A percentile compares a stretch with the other conserved stretches of the same genome.
Evolutionary conservation across 148 eudicot species (phyloP).

Genomic region (Vaccinium myrtillus): DNA sequence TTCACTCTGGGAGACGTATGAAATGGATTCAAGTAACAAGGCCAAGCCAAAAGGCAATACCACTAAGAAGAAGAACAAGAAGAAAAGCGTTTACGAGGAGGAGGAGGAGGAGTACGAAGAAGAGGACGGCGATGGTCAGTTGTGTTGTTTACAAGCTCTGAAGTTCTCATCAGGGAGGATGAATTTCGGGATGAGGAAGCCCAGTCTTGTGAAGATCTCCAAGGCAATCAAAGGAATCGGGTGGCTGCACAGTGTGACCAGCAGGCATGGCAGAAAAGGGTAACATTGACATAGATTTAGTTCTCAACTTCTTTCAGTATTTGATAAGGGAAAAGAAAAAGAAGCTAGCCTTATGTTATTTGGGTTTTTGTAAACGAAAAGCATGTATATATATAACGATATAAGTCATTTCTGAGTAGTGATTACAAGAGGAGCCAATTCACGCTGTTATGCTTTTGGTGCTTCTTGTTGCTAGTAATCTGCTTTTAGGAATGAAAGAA

Average conservation of each 20-base stretch:
- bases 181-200: conserved; percentile 72
- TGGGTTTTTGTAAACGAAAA: neutral
- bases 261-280: conserved; percentile 44
- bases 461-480: neutral
- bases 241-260: conserved; percentile 56
- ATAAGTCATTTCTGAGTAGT: neutral
- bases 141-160: conserved; percentile 83
- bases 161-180: conserved; percentile 83
- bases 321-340: neutral
- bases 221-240: conserved; percentile 83
- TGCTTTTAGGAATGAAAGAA: neutral
- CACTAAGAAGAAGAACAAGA: conserved; percentile 25
- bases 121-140: conserved; percentile 35
- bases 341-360: neutral
- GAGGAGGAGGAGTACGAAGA: conserved; percentile 39
- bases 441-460: neutral
- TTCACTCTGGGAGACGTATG: conserved; percentile 78
- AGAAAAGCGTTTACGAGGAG: conserved; percentile 19
- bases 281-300: conserved; percentile 12
- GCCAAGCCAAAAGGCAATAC: neutral
- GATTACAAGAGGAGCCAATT: neutral
- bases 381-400: neutral
- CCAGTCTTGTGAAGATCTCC: conserved; percentile 56
- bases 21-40: conserved; percentile 39
- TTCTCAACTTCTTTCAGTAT: neutral